A percentile compares a stretch with the other conserved stretches of the same genome.
phyloP scores from a whole-genome alignment of 2,329 filamentous ascomycete species.

The Aspergillus cejpii region DNA sequence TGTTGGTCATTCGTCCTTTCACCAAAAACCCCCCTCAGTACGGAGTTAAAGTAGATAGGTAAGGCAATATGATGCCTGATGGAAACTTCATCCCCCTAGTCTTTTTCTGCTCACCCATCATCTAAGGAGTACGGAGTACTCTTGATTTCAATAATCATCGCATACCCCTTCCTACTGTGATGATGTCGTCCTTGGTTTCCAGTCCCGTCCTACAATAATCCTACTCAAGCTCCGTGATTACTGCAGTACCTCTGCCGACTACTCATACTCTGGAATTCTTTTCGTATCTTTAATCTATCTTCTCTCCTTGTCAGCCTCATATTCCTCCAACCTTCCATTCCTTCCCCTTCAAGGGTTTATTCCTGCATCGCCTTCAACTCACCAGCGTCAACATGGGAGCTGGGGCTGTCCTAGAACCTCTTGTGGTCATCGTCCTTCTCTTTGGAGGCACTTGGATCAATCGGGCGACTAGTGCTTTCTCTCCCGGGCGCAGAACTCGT shows the following conservation, averaged over 20 bases:
- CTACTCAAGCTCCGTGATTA: not conserved
- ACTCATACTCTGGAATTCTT: not conserved
- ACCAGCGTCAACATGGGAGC: conserved; percentile 45
- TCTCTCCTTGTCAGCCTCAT: not conserved
- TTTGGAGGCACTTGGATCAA: conserved; percentile 59
- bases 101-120: too few relatives aligned
- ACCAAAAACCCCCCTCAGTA: too few relatives aligned
- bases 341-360: not conserved
- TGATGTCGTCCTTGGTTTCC: not conserved
- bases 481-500: conserved; percentile 13
- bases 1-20: too few relatives aligned
- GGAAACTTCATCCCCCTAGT: too few relatives aligned
- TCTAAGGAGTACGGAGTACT: too few relatives aligned
- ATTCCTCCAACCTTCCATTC: not conserved
- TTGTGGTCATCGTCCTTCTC: conserved; percentile 54
- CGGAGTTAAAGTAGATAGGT: too few relatives aligned
- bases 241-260: too few relatives aligned
- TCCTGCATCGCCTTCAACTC: not conserved
- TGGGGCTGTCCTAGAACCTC: conserved; percentile 55
- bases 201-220: not conserved
- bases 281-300: not conserved
- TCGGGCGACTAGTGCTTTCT: conserved; percentile 38
- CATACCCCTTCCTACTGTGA: not conserved
- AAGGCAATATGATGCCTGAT: too few relatives aligned
- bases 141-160: too few relatives aligned